A percentile compares a stretch with the other conserved stretches of the same genome.
Conservation (phyloP, 1,284 basidiomycete genomes). For the Cryptococcus hybrid region DNA sequence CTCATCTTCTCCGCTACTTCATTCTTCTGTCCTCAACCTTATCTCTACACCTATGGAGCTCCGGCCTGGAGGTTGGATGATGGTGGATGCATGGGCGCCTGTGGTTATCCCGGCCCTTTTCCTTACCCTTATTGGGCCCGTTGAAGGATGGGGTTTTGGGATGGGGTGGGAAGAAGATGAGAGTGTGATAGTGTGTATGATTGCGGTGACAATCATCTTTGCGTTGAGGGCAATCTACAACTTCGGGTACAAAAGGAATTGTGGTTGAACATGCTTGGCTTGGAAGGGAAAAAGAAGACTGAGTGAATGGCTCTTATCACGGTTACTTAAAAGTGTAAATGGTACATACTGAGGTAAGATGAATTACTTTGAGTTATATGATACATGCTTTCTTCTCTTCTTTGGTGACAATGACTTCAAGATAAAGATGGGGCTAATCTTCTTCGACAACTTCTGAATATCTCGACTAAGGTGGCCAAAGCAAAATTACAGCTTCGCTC, state of each 20-base stretch:
- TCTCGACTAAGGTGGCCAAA: too few species aligned
- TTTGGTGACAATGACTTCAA: too few species aligned
- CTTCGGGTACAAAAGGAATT: constrained; percentile 25
- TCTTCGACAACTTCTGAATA: too few species aligned
- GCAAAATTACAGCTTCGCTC: constrained; percentile 7
- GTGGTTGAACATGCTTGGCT: constrained; percentile 11
- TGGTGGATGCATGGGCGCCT: constrained; percentile 44
- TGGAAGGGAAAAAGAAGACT: constrained; percentile 19
- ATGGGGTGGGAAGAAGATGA: constrained; percentile 28
- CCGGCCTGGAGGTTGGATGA: constrained; percentile 40
- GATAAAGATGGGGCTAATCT: too few species aligned
- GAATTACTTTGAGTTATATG: too few species aligned
- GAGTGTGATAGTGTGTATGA: constrained; percentile 32
- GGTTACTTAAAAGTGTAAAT: not conserved
- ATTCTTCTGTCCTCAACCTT: constrained; percentile 37
- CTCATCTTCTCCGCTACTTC: constrained; percentile 38
- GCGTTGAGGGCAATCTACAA: constrained; percentile 36
- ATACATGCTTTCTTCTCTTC: too few species aligned
- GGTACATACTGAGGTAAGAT: too few species aligned
- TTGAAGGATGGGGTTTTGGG: constrained; percentile 35
- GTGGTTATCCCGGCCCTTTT: constrained; percentile 38
- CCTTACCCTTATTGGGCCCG: constrained; percentile 37
- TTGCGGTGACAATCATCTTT: constrained; percentile 26
- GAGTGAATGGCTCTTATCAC: not conserved
- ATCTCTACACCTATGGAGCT: constrained; percentile 41